These are phyloP conservation scores for Papilionanthe hybrid DNA, from an alignment of 116 monocot genomes.

Conservation along the genomic window DNA sequence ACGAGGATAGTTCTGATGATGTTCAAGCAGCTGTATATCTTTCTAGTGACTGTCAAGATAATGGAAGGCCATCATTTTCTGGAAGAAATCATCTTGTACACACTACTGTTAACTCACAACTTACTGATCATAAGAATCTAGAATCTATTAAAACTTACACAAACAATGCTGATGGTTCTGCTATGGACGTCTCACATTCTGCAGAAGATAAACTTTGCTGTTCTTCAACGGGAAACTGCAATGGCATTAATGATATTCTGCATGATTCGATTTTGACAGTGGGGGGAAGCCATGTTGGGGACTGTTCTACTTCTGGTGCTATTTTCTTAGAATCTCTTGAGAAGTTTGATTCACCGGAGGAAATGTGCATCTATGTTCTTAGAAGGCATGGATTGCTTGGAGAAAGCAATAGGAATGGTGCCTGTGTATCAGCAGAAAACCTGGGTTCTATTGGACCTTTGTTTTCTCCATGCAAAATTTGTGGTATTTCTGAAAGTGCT, in stretches of 20 bases:
- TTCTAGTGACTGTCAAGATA: slow-evolving; percentile 5
- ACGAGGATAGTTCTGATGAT: slow-evolving; percentile 2
- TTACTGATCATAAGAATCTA: not conserved
- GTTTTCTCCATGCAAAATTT: slow-evolving; percentile 38
- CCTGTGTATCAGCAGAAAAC: slow-evolving; percentile 6
- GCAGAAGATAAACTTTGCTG: not conserved
- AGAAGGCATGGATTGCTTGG: slow-evolving; percentile 28
- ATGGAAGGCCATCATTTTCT: slow-evolving; percentile 13
- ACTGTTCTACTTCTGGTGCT: slow-evolving; percentile 38
- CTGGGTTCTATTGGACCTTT: slow-evolving; percentile 9
- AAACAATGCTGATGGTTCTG: not conserved
- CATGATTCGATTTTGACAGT: slow-evolving; percentile 18
- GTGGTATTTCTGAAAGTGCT: slow-evolving; percentile 28
- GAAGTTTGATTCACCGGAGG: slow-evolving; percentile 16
- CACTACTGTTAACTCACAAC: not conserved
- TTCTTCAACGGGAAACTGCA: slow-evolving; percentile 4
- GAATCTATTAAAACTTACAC: not conserved
- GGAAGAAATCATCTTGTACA: slow-evolving; percentile 4
- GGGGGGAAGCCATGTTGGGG: slow-evolving; percentile 20
- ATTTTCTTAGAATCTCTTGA: slow-evolving; percentile 11
- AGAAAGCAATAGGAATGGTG: not conserved
- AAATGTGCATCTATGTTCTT: slow-evolving; percentile 39
- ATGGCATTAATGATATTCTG: slow-evolving; percentile 14
- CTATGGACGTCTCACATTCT: slow-evolving; percentile 7
- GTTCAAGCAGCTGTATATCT: not conserved